These are phyloP conservation scores for Pseudogymnoascus sp. DNA, from an alignment of 2,329 filamentous ascomycete genomes.

Conservation along the genomic window DNA sequence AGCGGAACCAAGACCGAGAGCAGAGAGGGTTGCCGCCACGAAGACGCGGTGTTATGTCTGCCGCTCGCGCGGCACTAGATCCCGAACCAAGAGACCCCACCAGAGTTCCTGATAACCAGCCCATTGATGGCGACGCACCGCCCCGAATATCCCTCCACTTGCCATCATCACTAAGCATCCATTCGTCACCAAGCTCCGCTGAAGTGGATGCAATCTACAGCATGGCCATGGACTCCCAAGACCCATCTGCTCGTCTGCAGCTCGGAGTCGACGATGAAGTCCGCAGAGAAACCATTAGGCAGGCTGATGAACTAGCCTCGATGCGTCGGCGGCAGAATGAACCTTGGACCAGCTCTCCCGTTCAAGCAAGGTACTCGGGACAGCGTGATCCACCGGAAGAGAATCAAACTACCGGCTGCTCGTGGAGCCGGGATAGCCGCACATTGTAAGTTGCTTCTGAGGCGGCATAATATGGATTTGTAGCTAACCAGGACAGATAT, in stretches of 20 bases:
- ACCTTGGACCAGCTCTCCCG: slow-evolving; percentile 16
- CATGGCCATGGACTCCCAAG: slow-evolving; percentile 24
- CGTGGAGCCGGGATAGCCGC: slow-evolving; percentile 55
- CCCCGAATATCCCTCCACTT: slow-evolving; percentile 13
- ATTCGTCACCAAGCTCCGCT: slow-evolving; percentile 29
- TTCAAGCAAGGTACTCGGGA: slow-evolving; percentile 16
- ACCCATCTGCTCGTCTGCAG: slow-evolving; percentile 22
- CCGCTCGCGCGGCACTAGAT: slow-evolving; percentile 7
- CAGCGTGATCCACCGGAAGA: slow-evolving; percentile 24
- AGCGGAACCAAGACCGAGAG: slow-evolving; percentile 29
- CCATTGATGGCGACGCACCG: slow-evolving; percentile 6
- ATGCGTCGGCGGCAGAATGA: background rate
- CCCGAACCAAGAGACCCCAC: slow-evolving; percentile 20
- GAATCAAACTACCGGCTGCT: slow-evolving; percentile 48
- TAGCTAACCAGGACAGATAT: slow-evolving; percentile 38
- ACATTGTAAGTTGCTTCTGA: slow-evolving; percentile 43
- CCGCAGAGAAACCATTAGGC: slow-evolving; percentile 23
- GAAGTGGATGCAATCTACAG: slow-evolving; percentile 39
- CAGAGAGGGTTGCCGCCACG: slow-evolving; percentile 23
- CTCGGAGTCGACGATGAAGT: slow-evolving; percentile 26
- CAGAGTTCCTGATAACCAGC: slow-evolving; percentile 12
- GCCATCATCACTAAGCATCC: slow-evolving; percentile 23
- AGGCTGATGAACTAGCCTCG: slow-evolving; percentile 9
- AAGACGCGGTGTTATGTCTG: slow-evolving; percentile 22
- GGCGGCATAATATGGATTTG: background rate